Evolutionary conservation across 257 asterid species (phyloP).

Genomic region (Salvia splendens): DNA sequence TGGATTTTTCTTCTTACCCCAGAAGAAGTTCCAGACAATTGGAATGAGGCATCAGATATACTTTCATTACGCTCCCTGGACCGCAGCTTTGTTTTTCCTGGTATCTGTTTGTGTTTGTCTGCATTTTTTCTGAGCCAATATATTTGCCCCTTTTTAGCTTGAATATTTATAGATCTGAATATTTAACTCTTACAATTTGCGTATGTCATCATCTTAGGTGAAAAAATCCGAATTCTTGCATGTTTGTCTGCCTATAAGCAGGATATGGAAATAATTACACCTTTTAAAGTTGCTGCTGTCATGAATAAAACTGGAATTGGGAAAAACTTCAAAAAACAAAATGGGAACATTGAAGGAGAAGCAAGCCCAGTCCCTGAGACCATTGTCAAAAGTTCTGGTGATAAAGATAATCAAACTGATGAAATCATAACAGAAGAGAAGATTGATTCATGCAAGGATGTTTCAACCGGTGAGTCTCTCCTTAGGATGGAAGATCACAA

Average conservation of each 20-base stretch:
- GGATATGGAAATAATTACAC: conserved; percentile 90
- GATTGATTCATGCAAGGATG: conserved; percentile 45
- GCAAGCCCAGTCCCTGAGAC: conserved; percentile 38
- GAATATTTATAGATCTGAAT: conserved; percentile 13
- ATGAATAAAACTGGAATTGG: conserved; percentile 78
- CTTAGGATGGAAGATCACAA: conserved; percentile 84
- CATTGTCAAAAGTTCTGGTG: conserved; percentile 35
- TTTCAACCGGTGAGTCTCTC: conserved; percentile 76
- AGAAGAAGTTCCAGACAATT: conserved; percentile 80
- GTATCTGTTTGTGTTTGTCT: conserved; percentile 44
- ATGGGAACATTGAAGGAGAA: conserved; percentile 49
- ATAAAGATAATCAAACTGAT: conserved; percentile 48
- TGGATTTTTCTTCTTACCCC: conserved; percentile 35
- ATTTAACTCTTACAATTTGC: conserved; percentile 32
- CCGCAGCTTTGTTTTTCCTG: conserved; percentile 91
- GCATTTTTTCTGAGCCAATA: background rate
- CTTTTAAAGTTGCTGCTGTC: conserved; percentile 92
- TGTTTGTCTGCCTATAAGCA: conserved; percentile 88
- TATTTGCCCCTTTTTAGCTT: conserved; percentile 10
- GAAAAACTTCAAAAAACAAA: conserved; percentile 50
- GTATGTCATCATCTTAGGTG: conserved; percentile 53
- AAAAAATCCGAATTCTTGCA: conserved; percentile 78
- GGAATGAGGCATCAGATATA: conserved; percentile 85
- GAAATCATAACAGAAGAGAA: conserved; percentile 37
- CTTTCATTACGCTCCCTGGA: conserved; percentile 67